Conservation (phyloP, 202 grass and related monocot species). For the Brachypodium distachyon region DNA sequence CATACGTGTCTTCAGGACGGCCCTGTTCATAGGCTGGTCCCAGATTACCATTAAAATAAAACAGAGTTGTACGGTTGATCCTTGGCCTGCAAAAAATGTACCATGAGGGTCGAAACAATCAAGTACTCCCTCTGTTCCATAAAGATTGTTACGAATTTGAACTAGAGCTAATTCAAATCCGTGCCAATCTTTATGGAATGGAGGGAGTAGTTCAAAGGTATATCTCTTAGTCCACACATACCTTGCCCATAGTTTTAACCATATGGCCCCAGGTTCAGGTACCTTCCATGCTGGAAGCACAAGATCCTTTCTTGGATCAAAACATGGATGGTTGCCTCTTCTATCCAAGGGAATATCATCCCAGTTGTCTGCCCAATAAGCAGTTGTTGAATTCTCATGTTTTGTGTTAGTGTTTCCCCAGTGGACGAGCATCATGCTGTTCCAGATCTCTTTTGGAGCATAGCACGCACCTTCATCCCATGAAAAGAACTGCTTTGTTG, state of each 20-base stretch:
- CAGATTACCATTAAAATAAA: slow-evolving; percentile 98
- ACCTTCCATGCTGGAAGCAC: slow-evolving; percentile 93
- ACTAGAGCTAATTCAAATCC: too few relatives aligned
- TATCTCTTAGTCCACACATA: slow-evolving; percentile 8
- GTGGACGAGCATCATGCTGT: slow-evolving; percentile 93
- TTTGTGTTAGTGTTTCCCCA: slow-evolving; percentile 97
- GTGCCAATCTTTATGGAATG: too few relatives aligned
- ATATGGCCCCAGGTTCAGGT: slow-evolving; percentile 72
- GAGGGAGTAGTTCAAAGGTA: slow-evolving; percentile 8
- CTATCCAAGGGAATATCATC: slow-evolving; percentile 65
- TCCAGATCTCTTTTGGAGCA: slow-evolving; percentile 96
- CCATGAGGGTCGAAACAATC: slow-evolving; percentile 4
- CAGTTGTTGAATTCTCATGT: slow-evolving; percentile 81
- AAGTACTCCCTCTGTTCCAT: too few relatives aligned
- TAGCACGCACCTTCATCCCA: slow-evolving; percentile 99
- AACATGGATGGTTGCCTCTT: slow-evolving; percentile 86
- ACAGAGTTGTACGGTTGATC: slow-evolving; percentile 64
- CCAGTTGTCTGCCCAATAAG: slow-evolving; percentile 91
- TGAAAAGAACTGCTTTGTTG: slow-evolving; percentile 72
- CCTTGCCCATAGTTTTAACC: slow-evolving; percentile 90
- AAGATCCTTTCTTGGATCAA: slow-evolving; percentile 84
- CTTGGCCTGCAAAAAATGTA: slow-evolving; percentile 40
- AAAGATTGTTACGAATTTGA: too few relatives aligned
- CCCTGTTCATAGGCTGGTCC: slow-evolving; percentile 76
- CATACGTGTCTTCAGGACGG: slow-evolving; percentile 73